Conservation (phyloP, 2,329 filamentous ascomycete species). For the Scedosporium dehoogii region DNA sequence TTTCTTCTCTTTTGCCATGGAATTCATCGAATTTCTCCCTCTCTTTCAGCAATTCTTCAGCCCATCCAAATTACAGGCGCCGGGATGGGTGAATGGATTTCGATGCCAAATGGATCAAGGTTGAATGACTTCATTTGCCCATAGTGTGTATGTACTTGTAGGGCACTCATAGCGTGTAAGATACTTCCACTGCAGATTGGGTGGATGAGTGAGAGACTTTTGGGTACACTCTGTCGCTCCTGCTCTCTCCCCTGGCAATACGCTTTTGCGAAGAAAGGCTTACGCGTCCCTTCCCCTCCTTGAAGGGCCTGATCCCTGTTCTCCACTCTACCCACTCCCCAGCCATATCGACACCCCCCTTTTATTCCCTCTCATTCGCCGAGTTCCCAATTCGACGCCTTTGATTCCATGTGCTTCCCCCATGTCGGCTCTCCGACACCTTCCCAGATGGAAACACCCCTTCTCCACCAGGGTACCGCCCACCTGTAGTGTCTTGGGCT, state of each 20-base stretch:
- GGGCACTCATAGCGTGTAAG: not conserved
- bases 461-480: not conserved
- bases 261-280: constrained; percentile 3
- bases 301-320: constrained; percentile 1
- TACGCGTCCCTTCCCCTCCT: constrained; percentile 8
- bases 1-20: no score
- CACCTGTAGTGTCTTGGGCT: not conserved
- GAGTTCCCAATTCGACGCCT: not conserved
- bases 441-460: not conserved
- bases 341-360: not conserved
- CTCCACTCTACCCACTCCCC: not conserved
- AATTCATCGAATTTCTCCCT: not conserved
- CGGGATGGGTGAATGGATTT: not conserved
- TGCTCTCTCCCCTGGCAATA: not conserved
- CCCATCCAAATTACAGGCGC: not conserved
- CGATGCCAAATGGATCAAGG: not conserved
- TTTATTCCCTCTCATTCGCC: not conserved
- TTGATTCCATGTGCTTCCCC: not conserved
- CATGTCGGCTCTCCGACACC: not conserved
- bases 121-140: not conserved
- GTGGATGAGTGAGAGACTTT: not conserved
- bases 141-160: not conserved
- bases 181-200: not conserved
- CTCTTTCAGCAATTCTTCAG: not conserved
- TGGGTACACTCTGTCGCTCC: not conserved